These are phyloP conservation scores for Beauveria brongniartii DNA, from an alignment of 2,329 filamentous ascomycete species.

Conservation along the genomic window DNA sequence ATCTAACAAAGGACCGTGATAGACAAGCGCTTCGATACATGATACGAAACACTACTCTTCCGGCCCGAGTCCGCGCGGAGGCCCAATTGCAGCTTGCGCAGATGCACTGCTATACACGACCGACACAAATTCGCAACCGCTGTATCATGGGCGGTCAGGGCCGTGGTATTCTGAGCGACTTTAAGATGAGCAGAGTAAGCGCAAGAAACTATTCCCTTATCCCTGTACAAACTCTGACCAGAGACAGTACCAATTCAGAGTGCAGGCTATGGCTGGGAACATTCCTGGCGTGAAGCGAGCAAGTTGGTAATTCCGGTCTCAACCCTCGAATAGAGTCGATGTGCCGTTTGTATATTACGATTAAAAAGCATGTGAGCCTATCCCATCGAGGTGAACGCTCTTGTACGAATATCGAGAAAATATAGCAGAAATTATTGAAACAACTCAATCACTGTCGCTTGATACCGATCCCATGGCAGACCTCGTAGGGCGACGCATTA, in stretches of 20 bases:
- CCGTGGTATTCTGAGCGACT: conserved; percentile 84
- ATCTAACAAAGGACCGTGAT: not conserved
- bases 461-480: not conserved
- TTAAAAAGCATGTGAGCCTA: not conserved
- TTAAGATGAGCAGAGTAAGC: conserved; percentile 83
- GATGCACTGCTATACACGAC: conserved; percentile 93
- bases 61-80: conserved; percentile 73
- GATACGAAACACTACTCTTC: conserved; percentile 83
- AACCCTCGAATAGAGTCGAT: not conserved
- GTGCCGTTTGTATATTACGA: conserved; percentile 6
- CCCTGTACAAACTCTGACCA: conserved; percentile 17
- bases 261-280: conserved; percentile 77
- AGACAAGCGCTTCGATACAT: conserved; percentile 93
- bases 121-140: conserved; percentile 88
- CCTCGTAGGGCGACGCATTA: not conserved
- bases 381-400: not conserved
- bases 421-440: not conserved
- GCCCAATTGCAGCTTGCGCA: conserved; percentile 88
- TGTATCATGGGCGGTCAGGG: conserved; percentile 89
- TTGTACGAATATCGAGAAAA: conserved; percentile 9
- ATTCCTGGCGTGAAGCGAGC: conserved; percentile 92
- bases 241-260: conserved; percentile 78
- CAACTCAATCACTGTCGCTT: not conserved
- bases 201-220: not conserved
- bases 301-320: conserved; percentile 62